A percentile compares a stretch with the other conserved stretches of the same genome.
Conservation (phyloP, 768 basidiomycete species). For the Pulveroboletus sp. region DNA sequence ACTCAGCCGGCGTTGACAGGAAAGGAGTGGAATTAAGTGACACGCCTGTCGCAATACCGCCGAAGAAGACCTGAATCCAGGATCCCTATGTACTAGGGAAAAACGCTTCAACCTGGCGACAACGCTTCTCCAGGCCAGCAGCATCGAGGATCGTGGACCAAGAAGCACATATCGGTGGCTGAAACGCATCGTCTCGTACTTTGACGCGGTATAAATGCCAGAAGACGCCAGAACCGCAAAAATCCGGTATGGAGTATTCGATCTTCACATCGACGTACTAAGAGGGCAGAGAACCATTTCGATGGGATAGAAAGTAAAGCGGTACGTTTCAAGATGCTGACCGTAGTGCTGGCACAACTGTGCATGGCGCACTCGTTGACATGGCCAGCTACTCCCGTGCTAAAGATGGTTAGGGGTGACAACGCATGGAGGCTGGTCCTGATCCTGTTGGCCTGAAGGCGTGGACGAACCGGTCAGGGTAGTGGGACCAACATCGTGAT, state of each 20-base stretch:
- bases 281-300: neutral
- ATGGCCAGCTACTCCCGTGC: neutral
- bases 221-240: neutral
- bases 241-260: neutral
- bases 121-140: neutral
- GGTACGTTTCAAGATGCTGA: neutral
- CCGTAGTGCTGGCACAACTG: neutral
- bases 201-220: neutral
- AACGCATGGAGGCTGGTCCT: constrained; percentile 1
- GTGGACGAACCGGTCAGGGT: neutral
- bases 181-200: neutral
- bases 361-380: neutral
- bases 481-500: neutral
- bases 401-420: neutral
- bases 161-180: neutral
- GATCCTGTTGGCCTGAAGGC: constrained; percentile 3
- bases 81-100: neutral
- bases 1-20: neutral
- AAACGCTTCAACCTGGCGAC: neutral
- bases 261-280: neutral
- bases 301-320: neutral
- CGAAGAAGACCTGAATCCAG: neutral
- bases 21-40: neutral
- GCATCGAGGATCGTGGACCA: neutral
- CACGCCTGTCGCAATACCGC: neutral